phyloP scores from a whole-genome alignment of 495 filamentous ascomycete genomes.

The Xylaria sp. region DNA sequence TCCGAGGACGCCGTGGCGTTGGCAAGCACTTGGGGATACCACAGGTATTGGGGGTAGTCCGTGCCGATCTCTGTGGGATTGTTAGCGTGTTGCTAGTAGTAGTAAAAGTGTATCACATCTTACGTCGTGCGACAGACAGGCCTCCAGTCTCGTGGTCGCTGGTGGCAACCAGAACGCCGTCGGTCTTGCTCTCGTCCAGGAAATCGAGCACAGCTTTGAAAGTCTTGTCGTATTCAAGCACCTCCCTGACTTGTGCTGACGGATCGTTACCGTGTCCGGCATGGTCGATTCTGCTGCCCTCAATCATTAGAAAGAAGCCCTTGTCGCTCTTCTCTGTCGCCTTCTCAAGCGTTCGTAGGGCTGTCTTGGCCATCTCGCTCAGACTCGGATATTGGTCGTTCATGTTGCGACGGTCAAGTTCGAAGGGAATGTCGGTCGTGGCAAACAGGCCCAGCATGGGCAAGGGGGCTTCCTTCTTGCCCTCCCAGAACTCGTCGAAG shows the following conservation, averaged over 20 bases:
- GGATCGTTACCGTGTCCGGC: slow-evolving; percentile 96
- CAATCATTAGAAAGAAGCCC: slow-evolving; percentile 98
- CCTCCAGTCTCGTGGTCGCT: slow-evolving; percentile 97
- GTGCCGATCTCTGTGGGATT: slow-evolving; percentile 39
- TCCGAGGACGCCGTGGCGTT: slow-evolving; percentile 83
- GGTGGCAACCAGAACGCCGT: slow-evolving; percentile 83
- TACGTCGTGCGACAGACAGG: slow-evolving; percentile 77
- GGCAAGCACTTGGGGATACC: slow-evolving; percentile 82
- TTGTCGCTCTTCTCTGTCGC: slow-evolving; percentile 86
- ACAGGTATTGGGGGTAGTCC: slow-evolving; percentile 69
- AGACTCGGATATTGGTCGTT: slow-evolving; percentile 84
- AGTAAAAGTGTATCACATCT: slow-evolving; percentile 32
- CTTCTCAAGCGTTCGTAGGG: slow-evolving; percentile 76
- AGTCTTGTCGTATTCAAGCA: slow-evolving; percentile 87
- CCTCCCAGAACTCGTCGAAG: slow-evolving; percentile 79
- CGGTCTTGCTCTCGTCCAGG: slow-evolving; percentile 71
- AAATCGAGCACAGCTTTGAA: slow-evolving; percentile 86
- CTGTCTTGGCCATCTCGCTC: slow-evolving; percentile 88
- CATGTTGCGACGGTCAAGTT: slow-evolving; percentile 83
- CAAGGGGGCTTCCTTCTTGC: slow-evolving; percentile 70
- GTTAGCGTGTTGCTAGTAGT: slow-evolving; percentile 25
- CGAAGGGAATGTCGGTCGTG: slow-evolving; percentile 81
- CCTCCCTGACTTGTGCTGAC: slow-evolving; percentile 92
- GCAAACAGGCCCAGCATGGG: slow-evolving; percentile 91
- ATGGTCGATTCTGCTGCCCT: slow-evolving; percentile 95